phyloP scores from a whole-genome alignment of 108 stramenopile genomes.

The Nannochloropsis salina region DNA sequence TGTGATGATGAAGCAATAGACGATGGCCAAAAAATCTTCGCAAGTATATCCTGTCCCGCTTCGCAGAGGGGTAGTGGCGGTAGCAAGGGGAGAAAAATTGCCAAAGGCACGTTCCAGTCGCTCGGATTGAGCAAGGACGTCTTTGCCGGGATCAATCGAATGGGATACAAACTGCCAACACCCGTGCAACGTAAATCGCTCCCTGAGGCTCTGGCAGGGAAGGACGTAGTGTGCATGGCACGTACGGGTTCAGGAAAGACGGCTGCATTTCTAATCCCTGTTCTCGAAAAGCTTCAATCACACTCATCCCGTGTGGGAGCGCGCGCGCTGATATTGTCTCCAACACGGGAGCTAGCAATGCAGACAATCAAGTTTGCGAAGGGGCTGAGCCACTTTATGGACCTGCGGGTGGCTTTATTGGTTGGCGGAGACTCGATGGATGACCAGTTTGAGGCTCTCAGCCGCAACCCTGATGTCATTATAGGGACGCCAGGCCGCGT shows the following conservation, averaged over 20 bases:
- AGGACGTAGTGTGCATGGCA: constrained; percentile 91
- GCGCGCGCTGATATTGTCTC: constrained; percentile 77
- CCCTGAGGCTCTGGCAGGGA: constrained; percentile 76
- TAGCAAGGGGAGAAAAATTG: background rate
- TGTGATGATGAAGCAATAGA: background rate
- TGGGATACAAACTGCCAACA: constrained; percentile 89
- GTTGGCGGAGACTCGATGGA: constrained; percentile 96
- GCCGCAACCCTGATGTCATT: constrained; percentile 85
- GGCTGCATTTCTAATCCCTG: constrained; percentile 83
- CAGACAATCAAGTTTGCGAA: constrained; percentile 64
- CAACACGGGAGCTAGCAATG: constrained; percentile 65
- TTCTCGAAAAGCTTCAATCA: constrained; percentile 67
- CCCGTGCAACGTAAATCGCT: constrained; percentile 94
- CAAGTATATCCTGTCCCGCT: background rate
- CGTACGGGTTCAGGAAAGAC: constrained; percentile 94
- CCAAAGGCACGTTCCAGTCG: constrained; percentile 1
- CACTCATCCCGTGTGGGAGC: constrained; percentile 58
- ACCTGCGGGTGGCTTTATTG: constrained; percentile 68
- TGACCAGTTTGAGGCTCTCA: constrained; percentile 79
- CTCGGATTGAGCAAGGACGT: background rate
- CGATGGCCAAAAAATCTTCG: background rate
- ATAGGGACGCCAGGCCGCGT: constrained; percentile 95
- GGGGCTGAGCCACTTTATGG: constrained; percentile 32
- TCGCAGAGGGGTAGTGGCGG: background rate
- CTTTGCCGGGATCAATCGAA: constrained; percentile 66